Base-by-base conservation (phyloP, 2,329 filamentous ascomycete species). In the Fusarium burgessii region DNA sequence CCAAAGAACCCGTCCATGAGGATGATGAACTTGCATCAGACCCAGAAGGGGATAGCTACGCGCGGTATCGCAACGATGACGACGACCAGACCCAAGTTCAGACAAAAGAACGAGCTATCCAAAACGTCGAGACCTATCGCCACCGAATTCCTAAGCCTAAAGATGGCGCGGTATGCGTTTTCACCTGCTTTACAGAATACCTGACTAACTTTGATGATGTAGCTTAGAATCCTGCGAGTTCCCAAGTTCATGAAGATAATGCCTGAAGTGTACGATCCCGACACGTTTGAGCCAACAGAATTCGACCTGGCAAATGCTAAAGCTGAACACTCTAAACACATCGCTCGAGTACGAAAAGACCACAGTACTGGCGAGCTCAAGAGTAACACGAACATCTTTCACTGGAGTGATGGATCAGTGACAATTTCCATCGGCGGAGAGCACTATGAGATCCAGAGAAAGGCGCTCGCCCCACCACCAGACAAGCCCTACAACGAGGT, bases 371-470 rank as follows among this genome's bases (percentile, higher is more conserved):
- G 87, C 51, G 83, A 89, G 67, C 84, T 94, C 15, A 89, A 92
- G 77, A 94, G 92, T 77, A 95, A 95, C 77, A 88, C 93, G 5
- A 88, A 91, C 68, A 83, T 95, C 33, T 89, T 93, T 77, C 88
- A 88, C 73, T 95, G 93, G 93, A 93, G 90, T 67, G 93, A 95
- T 76, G 93, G 93, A 32, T 93, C 91, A 7, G 83, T 93, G 18
- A 94, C 92, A 14, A 83, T 95, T 27, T 89, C 91, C n/a, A 85
- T 95, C 27, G 93, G 92, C 17, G 90, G 89, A 64, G 89, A 91
- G 70, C 92, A 95, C 76, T 95, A 91, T 83, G 91, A 94, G 76
- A 86, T 95, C 47, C 86, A 90, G 68, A 90, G 88, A 74, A 94
- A 93, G 80, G 82, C 85, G 27, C 87, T 94, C 50, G 92, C 91